A percentile compares a stretch with the other conserved stretches of the same genome.
Evolutionary conservation across 805 yeast species (phyloP).

Genomic region (Maudiozyma turicensis): DNA sequence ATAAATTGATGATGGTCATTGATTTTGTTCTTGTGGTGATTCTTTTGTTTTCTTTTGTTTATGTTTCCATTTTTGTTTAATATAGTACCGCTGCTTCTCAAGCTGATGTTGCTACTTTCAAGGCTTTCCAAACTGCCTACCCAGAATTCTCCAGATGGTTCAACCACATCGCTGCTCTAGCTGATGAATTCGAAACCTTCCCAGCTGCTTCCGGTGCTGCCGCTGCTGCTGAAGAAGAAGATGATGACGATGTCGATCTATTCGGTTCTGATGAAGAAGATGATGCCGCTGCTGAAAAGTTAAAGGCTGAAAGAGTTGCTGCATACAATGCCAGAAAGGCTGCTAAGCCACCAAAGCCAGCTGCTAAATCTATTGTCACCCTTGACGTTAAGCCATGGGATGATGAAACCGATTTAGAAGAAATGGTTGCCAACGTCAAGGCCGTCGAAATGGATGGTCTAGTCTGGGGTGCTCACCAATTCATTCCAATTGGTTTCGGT

Average conservation of each 20-base stretch:
- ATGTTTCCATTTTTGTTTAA: conserved; percentile 1
- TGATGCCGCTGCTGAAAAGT: conserved; percentile 93
- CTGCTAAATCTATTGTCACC: conserved; percentile 96
- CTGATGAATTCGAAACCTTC: conserved; percentile 70
- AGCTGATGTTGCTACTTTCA: conserved; percentile 90
- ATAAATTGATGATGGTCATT: no score
- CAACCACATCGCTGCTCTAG: conserved; percentile 93
- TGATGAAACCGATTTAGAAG: conserved; percentile 94
- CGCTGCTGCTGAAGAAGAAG: conserved; percentile 51
- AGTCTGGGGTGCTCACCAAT: conserved; percentile 95
- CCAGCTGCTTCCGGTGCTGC: conserved; percentile 61
- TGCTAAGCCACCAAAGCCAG: conserved; percentile 93
- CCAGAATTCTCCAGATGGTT: conserved; percentile 97
- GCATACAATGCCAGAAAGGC: conserved; percentile 97
- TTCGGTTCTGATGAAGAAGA: conserved; percentile 92
- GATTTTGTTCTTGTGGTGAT: neutral
- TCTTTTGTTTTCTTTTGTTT: neutral
- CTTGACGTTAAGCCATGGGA: conserved; percentile 99
- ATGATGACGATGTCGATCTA: conserved; percentile 87
- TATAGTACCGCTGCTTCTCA: conserved; percentile 78
- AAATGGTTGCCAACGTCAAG: conserved; percentile 80
- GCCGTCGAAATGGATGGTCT: conserved; percentile 84
- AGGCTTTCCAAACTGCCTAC: conserved; percentile 85
- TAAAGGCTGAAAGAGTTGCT: conserved; percentile 96
- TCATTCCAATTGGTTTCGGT: conserved; percentile 98